Evolutionary conservation across 2,329 filamentous ascomycete species (phyloP).

Genomic region (Thelonectria blattea): DNA sequence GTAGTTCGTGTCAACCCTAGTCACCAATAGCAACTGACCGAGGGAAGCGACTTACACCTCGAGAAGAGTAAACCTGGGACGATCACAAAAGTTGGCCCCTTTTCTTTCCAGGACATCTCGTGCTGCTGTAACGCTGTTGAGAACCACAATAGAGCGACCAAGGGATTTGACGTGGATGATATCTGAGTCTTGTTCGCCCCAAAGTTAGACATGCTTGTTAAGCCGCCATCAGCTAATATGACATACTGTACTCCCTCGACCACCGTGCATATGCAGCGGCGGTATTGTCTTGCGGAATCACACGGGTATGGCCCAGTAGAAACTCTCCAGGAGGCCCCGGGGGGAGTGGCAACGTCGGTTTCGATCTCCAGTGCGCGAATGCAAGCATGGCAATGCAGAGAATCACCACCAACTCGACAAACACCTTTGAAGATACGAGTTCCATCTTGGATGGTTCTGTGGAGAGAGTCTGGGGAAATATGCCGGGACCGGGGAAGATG

Average conservation of each 20-base stretch:
- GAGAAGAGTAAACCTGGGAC: conserved; percentile 50
- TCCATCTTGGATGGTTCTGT: conserved; percentile 19
- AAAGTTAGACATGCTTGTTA: not conserved
- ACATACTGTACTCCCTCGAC: conserved; percentile 38
- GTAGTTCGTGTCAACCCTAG: not conserved
- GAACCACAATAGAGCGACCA: conserved; percentile 40
- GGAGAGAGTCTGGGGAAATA: not conserved
- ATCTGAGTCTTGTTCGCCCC: conserved; percentile 36
- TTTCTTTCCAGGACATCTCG: conserved; percentile 51
- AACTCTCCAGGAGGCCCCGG: conserved; percentile 40
- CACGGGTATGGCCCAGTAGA: conserved; percentile 36
- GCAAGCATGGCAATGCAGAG: conserved; percentile 14
- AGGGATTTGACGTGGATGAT: conserved; percentile 41
- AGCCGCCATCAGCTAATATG: no score
- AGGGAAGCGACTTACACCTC: conserved; percentile 39
- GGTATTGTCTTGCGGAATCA: conserved; percentile 38
- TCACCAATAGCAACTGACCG: not conserved
- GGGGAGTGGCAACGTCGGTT: conserved; percentile 28
- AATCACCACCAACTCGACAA: conserved; percentile 18
- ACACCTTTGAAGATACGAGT: conserved; percentile 8
- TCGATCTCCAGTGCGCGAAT: conserved; percentile 14
- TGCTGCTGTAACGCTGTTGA: conserved; percentile 42
- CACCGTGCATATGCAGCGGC: conserved; percentile 36
- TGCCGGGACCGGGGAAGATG: not conserved
- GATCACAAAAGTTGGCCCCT: conserved; percentile 51